Base-by-base conservation (phyloP, 2,329 filamentous ascomycete genomes). In the Dactylellina cionopaga region DNA sequence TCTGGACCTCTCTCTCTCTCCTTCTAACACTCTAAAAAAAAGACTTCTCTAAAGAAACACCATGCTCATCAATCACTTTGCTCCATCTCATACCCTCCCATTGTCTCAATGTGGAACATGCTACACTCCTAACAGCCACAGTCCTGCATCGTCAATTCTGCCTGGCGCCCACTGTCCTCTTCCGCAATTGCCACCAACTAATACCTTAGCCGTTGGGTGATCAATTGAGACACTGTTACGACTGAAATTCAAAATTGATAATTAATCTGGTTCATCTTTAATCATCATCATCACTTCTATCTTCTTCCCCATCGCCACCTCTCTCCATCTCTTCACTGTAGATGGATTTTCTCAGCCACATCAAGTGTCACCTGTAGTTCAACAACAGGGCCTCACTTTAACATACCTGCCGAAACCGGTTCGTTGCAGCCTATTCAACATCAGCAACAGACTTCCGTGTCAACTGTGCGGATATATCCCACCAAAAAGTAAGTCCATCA, bases 41-140 rank as follows among this genome's bases (percentile, higher is more conserved):
- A 64, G 22, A 52, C 60, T 65, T 52, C 52, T 64, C 55, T 60
- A 43, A 65, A 72, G 59, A 60, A 54, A 72, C 68, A 72, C 44
- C 68, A 72, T 72, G 68, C 24, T 55, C 59, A 59, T 58, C 59
- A 15, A 59, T 55, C 59, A 54, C 68, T 59, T 35, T 46, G 41
- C 54, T 60, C 59, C 33, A 22, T 35, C 56, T 51, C 47, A 29
- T 35, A 24, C 35, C 43, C 46, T 31, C 19, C 10, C 15, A 37
- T 31, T 44, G 25, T 37, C 68, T 24, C 52, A 58, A 55, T n/a
- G n/a, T n/a, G n/a, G n/a, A n/a, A n/a, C n/a, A n/a, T n/a, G n/a
- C n/a, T n/a, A n/a, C n/a, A n/a, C n/a, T n/a, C n/a, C n/a, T n/a
- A n/a, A n/a, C n/a, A n/a, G n/a, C n/a, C n/a, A n/a, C n/a, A n/a